Percentiles rank a stretch among this genome's conserved stretches.
These are phyloP conservation scores for Myriosclerotinia scirpicola DNA, from an alignment of 2,329 filamentous ascomycete genomes.

Conservation along the genomic window DNA sequence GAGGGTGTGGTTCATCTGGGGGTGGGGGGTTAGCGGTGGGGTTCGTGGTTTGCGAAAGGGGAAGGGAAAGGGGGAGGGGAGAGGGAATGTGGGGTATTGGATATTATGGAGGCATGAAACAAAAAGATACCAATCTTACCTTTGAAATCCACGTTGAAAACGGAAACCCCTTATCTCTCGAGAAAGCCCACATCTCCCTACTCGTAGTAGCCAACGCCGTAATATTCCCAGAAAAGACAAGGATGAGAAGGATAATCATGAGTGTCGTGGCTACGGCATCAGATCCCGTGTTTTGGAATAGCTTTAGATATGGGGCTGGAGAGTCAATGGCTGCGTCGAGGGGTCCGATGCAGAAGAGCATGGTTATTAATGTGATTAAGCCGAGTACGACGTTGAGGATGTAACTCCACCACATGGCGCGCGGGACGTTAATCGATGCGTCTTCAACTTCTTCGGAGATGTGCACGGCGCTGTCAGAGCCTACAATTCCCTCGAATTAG, in stretches of 20 bases:
- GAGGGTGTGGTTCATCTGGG: constrained; percentile 41
- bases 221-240: constrained; percentile 45
- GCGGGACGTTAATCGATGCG: constrained; percentile 49
- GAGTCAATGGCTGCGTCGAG: constrained; percentile 46
- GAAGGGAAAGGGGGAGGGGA: not conserved
- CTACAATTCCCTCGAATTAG: constrained; percentile 16
- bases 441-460: constrained; percentile 53
- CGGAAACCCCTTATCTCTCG: constrained; percentile 27
- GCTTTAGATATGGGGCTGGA: constrained; percentile 43
- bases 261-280: constrained; percentile 48
- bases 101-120: not conserved
- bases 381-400: constrained; percentile 50
- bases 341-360: constrained; percentile 42
- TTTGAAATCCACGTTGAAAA: constrained; percentile 44
- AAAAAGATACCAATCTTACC: constrained; percentile 30
- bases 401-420: constrained; percentile 49
- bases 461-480: constrained; percentile 38
- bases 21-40: not conserved
- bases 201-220: constrained; percentile 42
- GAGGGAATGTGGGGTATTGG: not conserved
- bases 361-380: constrained; percentile 43
- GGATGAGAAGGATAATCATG: constrained; percentile 46
- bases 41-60: not conserved
- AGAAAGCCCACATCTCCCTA: constrained; percentile 47
- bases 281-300: constrained; percentile 48